Conservation (phyloP, 768 basidiomycete genomes). For the Xerocomellus chrysenteron region DNA sequence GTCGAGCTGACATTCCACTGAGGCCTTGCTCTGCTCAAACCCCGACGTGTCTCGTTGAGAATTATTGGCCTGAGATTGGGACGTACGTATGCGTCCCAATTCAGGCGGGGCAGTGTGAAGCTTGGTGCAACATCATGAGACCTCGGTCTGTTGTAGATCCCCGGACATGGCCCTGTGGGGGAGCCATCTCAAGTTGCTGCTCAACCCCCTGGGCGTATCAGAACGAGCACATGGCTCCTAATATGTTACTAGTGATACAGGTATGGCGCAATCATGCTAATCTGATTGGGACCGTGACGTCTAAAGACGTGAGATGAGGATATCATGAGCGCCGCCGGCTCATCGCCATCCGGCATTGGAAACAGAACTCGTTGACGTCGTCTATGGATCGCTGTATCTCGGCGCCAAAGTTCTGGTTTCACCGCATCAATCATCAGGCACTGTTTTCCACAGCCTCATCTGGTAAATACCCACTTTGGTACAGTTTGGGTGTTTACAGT, state of each 20-base stretch:
- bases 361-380: constrained; percentile 69
- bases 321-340: constrained; percentile 30
- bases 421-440: constrained; percentile 6
- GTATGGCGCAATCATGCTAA: constrained; percentile 28
- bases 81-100: not conserved
- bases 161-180: not conserved
- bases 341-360: constrained; percentile 63
- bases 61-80: not conserved
- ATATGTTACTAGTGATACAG: constrained; percentile 23
- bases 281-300: constrained; percentile 3
- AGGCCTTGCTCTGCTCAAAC: not conserved
- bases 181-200: not conserved
- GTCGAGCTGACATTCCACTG: constrained; percentile 3
- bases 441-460: constrained; percentile 8
- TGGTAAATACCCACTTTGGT: constrained; percentile 47
- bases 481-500: constrained; percentile 55
- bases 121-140: constrained; percentile 1
- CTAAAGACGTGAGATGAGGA: not conserved
- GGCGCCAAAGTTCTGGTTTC: constrained; percentile 56
- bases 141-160: not conserved
- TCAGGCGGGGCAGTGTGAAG: not conserved
- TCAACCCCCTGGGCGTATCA: not conserved
- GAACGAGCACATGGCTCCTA: constrained; percentile 6
- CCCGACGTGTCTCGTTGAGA: not conserved
- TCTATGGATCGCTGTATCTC: constrained; percentile 72